phyloP scores from a whole-genome alignment of 345 rosid species.

The Microthlaspi erraticum region DNA sequence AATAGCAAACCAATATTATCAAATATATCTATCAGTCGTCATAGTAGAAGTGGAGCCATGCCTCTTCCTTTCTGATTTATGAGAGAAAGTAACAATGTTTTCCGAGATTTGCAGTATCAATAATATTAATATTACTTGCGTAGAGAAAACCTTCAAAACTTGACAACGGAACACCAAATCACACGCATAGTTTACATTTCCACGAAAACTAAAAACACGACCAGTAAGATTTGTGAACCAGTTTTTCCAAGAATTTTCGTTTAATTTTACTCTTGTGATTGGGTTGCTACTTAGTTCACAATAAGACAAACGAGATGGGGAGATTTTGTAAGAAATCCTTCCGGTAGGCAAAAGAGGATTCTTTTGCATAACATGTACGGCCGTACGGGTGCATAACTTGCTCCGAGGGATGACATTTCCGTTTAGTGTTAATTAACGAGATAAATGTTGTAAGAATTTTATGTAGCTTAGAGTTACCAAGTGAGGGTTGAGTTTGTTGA shows the following conservation, averaged over 20 bases:
- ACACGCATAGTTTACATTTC: background rate
- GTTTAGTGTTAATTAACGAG: background rate
- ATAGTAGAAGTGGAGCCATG: no score
- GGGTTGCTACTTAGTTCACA: conserved; percentile 15
- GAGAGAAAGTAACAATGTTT: background rate
- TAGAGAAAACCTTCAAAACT: conserved; percentile 1
- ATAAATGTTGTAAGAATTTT: conserved; percentile 10
- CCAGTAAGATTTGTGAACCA: conserved; percentile 6
- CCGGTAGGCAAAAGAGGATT: conserved; percentile 26
- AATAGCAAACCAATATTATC: background rate
- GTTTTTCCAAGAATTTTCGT: background rate
- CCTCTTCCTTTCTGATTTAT: no score
- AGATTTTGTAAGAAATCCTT: conserved; percentile 23
- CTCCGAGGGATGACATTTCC: conserved; percentile 45
- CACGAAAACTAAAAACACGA: conserved; percentile 7
- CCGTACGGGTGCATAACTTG: conserved; percentile 40
- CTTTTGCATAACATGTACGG: conserved; percentile 37
- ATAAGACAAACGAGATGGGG: conserved; percentile 23
- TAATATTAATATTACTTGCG: background rate
- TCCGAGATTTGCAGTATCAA: background rate
- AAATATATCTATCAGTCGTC: no score
- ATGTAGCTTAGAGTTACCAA: conserved; percentile 13
- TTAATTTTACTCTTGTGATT: conserved; percentile 11
- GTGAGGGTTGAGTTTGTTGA: conserved; percentile 27
- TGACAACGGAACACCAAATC: background rate